Base-by-base conservation (phyloP, 73 alveolate genomes). In the Stentor roeselii region DNA sequence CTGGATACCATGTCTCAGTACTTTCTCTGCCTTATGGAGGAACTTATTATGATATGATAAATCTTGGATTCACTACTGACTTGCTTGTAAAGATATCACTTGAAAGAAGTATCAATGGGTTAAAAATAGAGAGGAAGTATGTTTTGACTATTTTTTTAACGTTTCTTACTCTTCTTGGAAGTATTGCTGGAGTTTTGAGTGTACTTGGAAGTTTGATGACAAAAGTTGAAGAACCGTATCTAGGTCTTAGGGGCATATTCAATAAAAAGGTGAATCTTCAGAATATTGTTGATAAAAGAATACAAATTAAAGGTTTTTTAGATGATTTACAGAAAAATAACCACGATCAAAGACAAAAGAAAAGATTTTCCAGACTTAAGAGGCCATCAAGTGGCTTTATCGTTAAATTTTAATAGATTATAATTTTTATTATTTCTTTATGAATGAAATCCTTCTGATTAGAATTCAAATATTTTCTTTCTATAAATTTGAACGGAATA, bases 1-100 rank as follows among this genome's bases (percentile, higher is more conserved):
- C 80, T 27, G 80, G 80, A 15, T 67, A 67, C 42, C 42, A 67
- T 32, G 41, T 67, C 11, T 67, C 80, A 21, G 67, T 11, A 21
- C 21, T 11, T 50, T 6, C 67, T 50, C 67, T 50, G 6, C 67
- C 67, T 50, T 11, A 6, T 50, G 6, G 21, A 11, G 80, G 80
- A n/a, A 67, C 80, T 67, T 1, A n/a, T 21, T 21, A 21, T 67
- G 34, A 27, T 27, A 67, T 21, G 21, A 40, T 30, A 67, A 67
- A 21, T 67, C 41, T 2, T 2, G 34, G 34, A 14, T 30, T 34
- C 34, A 40, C 21, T 15, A 15, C n/a, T 30, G 80, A 40, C 1
- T n/a, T 67, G 1, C 27, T 34, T 36, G 80, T 34, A 67, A 2
- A 15, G 21, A 32, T 67, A n/a, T 30, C 14, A 27, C 80, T 32